Conservation (phyloP, 371 early-diverging fungal species). For the Coemansia sp. region DNA sequence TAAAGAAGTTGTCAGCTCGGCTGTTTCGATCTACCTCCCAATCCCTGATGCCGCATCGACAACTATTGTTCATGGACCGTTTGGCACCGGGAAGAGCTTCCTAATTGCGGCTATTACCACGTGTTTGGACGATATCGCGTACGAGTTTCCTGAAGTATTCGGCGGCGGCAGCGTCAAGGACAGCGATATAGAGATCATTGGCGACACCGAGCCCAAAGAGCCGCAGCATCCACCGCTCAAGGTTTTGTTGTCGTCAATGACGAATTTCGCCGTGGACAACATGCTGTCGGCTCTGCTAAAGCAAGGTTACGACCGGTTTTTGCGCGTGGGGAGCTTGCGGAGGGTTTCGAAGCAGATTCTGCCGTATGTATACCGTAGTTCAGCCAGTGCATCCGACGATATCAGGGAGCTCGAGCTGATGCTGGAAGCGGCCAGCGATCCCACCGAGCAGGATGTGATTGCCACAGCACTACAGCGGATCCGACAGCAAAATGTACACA, state of each 20-base stretch:
- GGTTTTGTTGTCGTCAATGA: constrained; percentile 64
- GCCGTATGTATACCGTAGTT: constrained; percentile 66
- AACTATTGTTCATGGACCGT: constrained; percentile 63
- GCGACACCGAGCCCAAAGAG: neutral
- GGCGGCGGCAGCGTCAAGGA: constrained; percentile 17
- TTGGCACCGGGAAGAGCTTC: constrained; percentile 67
- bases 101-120: constrained; percentile 76
- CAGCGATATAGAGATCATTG: neutral
- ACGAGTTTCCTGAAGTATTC: constrained; percentile 53
- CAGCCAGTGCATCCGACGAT: constrained; percentile 57
- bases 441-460: constrained; percentile 57
- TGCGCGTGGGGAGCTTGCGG: constrained; percentile 83
- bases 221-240: constrained; percentile 37
- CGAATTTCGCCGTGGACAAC: constrained; percentile 90
- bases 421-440: constrained; percentile 60
- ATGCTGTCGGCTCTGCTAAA: constrained; percentile 66
- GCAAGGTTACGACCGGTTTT: constrained; percentile 73
- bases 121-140: constrained; percentile 61
- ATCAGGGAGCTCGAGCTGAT: constrained; percentile 72
- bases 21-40: constrained; percentile 53
- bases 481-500: constrained; percentile 31
- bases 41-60: constrained; percentile 44
- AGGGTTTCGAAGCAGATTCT: constrained; percentile 72
- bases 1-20: constrained; percentile 57
- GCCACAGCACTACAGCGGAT: constrained; percentile 66